Evolutionary conservation across 2,329 filamentous ascomycete genomes (phyloP).

Genomic region (Helotiales sp.): DNA sequence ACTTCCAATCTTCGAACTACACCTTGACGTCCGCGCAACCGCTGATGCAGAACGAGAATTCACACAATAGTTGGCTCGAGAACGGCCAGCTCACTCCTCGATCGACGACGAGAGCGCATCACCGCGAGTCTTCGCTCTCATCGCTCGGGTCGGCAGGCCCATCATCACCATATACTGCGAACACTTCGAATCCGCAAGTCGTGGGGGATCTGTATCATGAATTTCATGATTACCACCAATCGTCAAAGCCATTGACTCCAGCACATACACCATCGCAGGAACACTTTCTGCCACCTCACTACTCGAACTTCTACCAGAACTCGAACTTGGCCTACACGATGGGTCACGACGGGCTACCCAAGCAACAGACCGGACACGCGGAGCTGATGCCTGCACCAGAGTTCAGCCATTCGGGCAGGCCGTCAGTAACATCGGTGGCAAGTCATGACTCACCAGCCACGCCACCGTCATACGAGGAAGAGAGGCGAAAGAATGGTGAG

Average conservation of each 20-base stretch:
- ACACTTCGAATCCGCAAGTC: constrained; percentile 58
- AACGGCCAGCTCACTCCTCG: constrained; percentile 36
- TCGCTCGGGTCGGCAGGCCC: constrained; percentile 62
- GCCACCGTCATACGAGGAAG: constrained; percentile 51
- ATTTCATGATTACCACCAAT: constrained; percentile 36
- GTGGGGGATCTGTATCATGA: constrained; percentile 47
- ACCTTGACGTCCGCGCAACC: constrained; percentile 21
- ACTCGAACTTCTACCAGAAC: constrained; percentile 41
- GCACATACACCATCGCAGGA: constrained; percentile 35
- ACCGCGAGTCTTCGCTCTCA: constrained; percentile 61
- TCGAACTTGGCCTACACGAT: constrained; percentile 28
- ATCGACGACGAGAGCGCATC: constrained; percentile 42
- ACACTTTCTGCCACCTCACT: constrained; percentile 36
- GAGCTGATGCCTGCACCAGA: constrained; percentile 35
- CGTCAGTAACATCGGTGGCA: constrained; percentile 58
- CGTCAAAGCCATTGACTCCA: constrained; percentile 36
- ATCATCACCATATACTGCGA: constrained; percentile 56
- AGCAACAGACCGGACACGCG: constrained; percentile 26
- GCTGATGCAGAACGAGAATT: constrained; percentile 34
- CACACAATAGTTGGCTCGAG: constrained; percentile 30
- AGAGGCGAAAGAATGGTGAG: constrained; percentile 58
- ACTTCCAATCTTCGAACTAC: constrained; percentile 24
- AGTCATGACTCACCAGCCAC: constrained; percentile 63
- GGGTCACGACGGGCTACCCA: constrained; percentile 26
- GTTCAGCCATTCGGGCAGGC: constrained; percentile 27